These are phyloP conservation scores for Cerrena zonata DNA, from an alignment of 1,284 basidiomycete genomes.

Conservation along the genomic window DNA sequence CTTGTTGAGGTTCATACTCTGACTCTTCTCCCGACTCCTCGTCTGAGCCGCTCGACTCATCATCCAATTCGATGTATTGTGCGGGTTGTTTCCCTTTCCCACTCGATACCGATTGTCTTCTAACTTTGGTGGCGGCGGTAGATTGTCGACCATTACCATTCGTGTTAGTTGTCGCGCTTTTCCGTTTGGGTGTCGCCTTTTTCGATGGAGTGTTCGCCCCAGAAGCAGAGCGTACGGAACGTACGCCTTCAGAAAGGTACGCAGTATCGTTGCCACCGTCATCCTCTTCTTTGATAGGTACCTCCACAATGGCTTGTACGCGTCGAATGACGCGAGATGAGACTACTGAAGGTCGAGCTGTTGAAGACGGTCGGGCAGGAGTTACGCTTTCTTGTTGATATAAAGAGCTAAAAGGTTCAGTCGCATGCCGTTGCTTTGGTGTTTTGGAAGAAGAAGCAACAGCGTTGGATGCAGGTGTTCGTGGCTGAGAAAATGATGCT, in stretches of 20 bases:
- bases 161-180: background rate
- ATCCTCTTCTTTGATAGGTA: conserved; percentile 43
- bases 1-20: conserved; percentile 1
- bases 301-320: conserved; percentile 39
- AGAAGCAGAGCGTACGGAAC: background rate
- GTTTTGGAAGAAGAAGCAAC: background rate
- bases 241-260: conserved; percentile 12
- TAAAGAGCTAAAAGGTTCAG: background rate
- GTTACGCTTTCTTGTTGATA: background rate
- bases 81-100: background rate
- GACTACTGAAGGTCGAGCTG: conserved; percentile 6
- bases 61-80: background rate
- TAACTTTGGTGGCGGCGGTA: background rate
- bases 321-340: conserved; percentile 34
- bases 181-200: background rate
- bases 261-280: conserved; percentile 28
- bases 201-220: background rate
- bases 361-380: background rate
- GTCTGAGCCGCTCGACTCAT: background rate
- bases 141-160: background rate
- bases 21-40: background rate
- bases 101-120: background rate
- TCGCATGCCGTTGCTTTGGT: background rate
- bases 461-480: background rate
- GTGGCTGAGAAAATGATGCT: background rate